Conservation (phyloP, 306 rosid species). For the Castanea crenata region DNA sequence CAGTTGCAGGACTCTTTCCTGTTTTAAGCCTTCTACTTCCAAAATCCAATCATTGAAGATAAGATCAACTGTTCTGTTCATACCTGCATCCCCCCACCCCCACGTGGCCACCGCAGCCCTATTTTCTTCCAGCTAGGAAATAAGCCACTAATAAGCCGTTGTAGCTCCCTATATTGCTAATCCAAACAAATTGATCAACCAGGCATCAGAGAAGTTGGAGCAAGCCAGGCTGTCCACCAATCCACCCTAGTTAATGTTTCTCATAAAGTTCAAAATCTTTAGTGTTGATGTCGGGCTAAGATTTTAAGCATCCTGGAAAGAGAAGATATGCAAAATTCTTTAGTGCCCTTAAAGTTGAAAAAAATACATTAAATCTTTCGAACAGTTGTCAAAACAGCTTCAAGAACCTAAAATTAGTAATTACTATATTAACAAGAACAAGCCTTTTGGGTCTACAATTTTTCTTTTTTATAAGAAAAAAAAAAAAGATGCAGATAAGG, state of each 20-base stretch:
- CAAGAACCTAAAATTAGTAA: not conserved
- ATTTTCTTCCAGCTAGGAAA: no score
- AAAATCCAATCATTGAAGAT: no score
- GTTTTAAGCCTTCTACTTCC: no score
- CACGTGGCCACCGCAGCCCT: no score
- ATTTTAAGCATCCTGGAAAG: not conserved
- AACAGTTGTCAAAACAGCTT: not conserved
- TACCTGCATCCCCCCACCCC: no score
- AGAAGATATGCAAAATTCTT: not conserved
- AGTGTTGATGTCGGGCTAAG: not conserved
- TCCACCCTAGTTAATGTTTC: not conserved
- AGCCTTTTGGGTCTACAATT: no score
- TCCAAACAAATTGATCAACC: not conserved
- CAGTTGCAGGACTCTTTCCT: constrained; percentile 4
- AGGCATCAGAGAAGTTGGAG: not conserved
- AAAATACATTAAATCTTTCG: not conserved
- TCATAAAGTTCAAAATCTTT: not conserved
- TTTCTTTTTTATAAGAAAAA: not conserved
- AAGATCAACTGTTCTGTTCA: no score
- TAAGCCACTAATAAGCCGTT: not conserved
- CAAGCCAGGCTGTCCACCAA: not conserved
- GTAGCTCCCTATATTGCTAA: not conserved
- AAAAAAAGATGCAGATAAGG: not conserved
- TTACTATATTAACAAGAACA: not conserved
- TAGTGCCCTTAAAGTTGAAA: not conserved